Evolutionary conservation across 805 yeast species (phyloP).

Genomic region (Hanseniaspora valbyensis): DNA sequence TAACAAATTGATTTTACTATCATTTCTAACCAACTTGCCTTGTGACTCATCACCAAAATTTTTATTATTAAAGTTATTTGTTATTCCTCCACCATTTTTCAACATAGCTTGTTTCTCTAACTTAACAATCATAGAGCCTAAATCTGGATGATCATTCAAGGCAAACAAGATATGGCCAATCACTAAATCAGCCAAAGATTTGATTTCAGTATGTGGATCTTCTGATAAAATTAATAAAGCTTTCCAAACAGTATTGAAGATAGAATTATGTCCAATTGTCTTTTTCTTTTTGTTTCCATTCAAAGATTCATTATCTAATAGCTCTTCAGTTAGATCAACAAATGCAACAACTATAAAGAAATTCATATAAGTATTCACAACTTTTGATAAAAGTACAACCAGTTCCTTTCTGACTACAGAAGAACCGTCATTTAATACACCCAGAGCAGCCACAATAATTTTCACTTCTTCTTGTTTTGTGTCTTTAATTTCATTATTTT

Average conservation of each 20-base stretch:
- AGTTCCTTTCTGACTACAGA: conserved; percentile 80
- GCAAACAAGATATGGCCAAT: conserved; percentile 61
- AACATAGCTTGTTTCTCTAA: conserved; percentile 55
- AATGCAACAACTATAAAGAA: conserved; percentile 81
- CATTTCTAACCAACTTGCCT: conserved; percentile 23
- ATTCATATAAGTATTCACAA: conserved; percentile 55
- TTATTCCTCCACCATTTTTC: conserved; percentile 27
- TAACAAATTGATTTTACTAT: conserved; percentile 6
- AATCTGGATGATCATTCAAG: conserved; percentile 41
- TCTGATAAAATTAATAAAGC: conserved; percentile 66
- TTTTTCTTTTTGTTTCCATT: conserved; percentile 42
- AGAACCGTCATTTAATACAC: conserved; percentile 74
- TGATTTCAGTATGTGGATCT: conserved; percentile 80
- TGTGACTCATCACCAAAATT: conserved; percentile 18
- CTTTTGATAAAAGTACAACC: conserved; percentile 61
- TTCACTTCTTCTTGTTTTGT: conserved; percentile 57
- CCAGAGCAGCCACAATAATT: conserved; percentile 56
- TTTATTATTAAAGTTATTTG: background rate
- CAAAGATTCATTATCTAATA: conserved; percentile 29
- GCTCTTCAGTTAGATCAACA: conserved; percentile 71
- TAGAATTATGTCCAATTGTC: conserved; percentile 77
- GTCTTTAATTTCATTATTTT: conserved; percentile 32
- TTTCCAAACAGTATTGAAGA: conserved; percentile 80
- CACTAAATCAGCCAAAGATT: conserved; percentile 56
- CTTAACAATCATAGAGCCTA: conserved; percentile 52